Base-by-base conservation (phyloP, 2,329 filamentous ascomycete species). In the Albophoma yamanashiensis region DNA sequence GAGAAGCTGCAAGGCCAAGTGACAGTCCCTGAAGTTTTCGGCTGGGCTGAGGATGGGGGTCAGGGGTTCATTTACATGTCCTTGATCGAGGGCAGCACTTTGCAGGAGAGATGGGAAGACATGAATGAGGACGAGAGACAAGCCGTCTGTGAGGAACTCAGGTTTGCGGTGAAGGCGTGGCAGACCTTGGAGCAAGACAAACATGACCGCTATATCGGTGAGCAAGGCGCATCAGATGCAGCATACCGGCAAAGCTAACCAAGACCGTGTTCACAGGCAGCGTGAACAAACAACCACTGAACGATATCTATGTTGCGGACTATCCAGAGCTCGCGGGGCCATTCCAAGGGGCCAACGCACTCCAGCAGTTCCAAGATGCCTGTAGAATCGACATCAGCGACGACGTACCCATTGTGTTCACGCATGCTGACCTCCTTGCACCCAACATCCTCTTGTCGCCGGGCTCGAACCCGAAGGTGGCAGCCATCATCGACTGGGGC, bases 1-100 rank as follows among this genome's bases (percentile, higher is more conserved):
- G 62, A 70, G 59, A 59, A 62, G n/a, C 58, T 73, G 20, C 34
- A 64, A 59, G 70, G 61, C 52, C 61, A 53, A 22, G 64, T 69
- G 0, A 64, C 65, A 4, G 57, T 67, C 9, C 67, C 31, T 7
- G 67, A 69, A 53, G 75, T 86, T 75, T 70, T 66, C 39, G 66
- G 62, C 11, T 69, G 64, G 66, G 40, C 38, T 43, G 63, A 61
- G 56, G 61, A 65, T 43, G 59, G 55, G 27, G 56, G 55, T 3
- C 63, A 68, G 66, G 64, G 1, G 57, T 70, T 69, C 40, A 65
- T 69, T 7, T 70, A 68, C 42, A 70, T 69, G 67, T 56, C 62
- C 25, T 56, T 68, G 3, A 47, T 69, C 8, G 27, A 64, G 14
- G 67, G 67, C 6, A 59, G 61, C 15, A 67, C 64, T 22, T 50